These are phyloP conservation scores for Paramecium biaurelia DNA, from an alignment of 73 alveolate species.

Conservation along the genomic window DNA sequence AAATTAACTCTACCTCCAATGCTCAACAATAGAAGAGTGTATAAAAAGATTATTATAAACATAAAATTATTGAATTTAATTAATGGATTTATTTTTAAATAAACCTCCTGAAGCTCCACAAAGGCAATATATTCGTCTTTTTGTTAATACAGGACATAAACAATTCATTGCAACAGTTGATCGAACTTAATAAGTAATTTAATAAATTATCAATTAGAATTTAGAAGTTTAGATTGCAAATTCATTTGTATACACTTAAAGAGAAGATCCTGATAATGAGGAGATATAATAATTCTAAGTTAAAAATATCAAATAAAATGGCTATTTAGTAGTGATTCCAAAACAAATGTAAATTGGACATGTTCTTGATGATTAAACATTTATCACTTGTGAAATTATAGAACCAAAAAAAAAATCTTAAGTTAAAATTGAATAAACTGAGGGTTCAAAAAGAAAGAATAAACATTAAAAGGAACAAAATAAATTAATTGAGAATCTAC, in stretches of 20 bases:
- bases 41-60: not conserved
- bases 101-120: conserved; percentile 9
- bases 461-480: not conserved
- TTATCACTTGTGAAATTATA: not conserved
- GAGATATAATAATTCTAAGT: not conserved
- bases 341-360: conserved; percentile 14
- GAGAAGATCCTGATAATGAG: not conserved
- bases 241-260: not conserved
- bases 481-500: not conserved
- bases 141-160: not conserved
- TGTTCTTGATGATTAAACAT: not conserved
- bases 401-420: not conserved
- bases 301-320: not conserved
- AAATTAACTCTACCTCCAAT: not conserved
- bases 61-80: not conserved
- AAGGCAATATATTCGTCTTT: not conserved
- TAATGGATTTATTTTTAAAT: not conserved
- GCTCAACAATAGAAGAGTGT: not conserved
- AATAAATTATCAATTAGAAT: not conserved
- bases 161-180: not conserved
- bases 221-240: not conserved
- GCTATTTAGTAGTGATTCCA: conserved; percentile 10
- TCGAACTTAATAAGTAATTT: not conserved
- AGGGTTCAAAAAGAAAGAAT: not conserved
- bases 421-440: not conserved